Conservation (phyloP, 371 early-diverging fungal genomes). For the Choanephora cucurbitarum region DNA sequence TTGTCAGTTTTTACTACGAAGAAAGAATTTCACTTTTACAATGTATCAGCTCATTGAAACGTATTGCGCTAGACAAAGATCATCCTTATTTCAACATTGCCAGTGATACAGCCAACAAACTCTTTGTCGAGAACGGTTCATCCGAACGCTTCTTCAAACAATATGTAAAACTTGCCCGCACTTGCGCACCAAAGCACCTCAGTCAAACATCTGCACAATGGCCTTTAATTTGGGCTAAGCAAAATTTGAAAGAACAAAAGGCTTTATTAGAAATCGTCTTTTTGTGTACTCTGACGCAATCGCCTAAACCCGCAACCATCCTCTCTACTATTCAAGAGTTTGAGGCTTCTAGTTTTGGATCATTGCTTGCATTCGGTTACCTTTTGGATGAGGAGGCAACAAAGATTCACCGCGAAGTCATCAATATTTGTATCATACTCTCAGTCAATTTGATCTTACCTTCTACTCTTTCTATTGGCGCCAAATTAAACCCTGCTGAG, state of each 20-base stretch:
- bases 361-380: slow-evolving; percentile 31
- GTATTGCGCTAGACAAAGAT: slow-evolving; percentile 23
- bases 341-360: slow-evolving; percentile 42
- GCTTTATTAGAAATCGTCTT: slow-evolving; percentile 43
- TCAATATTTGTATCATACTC: slow-evolving; percentile 25
- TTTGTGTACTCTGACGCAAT: slow-evolving; percentile 19
- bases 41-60: slow-evolving; percentile 40
- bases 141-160: slow-evolving; percentile 36
- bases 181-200: slow-evolving; percentile 18
- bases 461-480: slow-evolving; percentile 5
- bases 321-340: slow-evolving; percentile 39
- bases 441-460: slow-evolving; percentile 17
- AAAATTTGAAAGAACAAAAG: slow-evolving; percentile 42
- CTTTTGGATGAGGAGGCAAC: slow-evolving; percentile 36
- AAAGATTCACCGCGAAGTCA: slow-evolving; percentile 25
- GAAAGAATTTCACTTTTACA: slow-evolving; percentile 42
- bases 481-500: slow-evolving; percentile 7
- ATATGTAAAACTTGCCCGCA: slow-evolving; percentile 26
- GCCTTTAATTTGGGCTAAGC: slow-evolving; percentile 37
- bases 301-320: slow-evolving; percentile 20
- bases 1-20: slow-evolving; percentile 36
- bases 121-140: slow-evolving; percentile 14
- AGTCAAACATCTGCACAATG: slow-evolving; percentile 10
- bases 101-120: slow-evolving; percentile 15
- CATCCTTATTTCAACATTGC: slow-evolving; percentile 41